phyloP scores from a whole-genome alignment of 371 early-diverging fungal genomes.

The Mortierella sp. region DNA sequence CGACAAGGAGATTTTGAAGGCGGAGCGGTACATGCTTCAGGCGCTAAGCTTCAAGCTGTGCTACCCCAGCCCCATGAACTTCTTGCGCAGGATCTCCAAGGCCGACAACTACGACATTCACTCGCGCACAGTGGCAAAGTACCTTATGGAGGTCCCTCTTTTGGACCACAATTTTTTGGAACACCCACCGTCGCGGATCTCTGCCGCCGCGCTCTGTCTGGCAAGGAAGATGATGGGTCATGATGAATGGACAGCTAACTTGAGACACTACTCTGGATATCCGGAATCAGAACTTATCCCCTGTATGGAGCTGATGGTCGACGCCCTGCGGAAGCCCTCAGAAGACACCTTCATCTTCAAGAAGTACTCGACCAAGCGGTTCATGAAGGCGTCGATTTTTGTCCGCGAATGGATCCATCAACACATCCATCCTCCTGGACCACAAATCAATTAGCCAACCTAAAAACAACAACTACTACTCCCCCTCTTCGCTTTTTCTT shows the following conservation, averaged over 20 bases:
- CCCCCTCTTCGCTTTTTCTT: background rate
- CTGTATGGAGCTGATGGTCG: slow-evolving; percentile 74
- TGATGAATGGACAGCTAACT: slow-evolving; percentile 82
- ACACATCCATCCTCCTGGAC: background rate
- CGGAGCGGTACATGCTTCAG: slow-evolving; percentile 92
- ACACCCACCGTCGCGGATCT: slow-evolving; percentile 83
- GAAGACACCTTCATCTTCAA: slow-evolving; percentile 75
- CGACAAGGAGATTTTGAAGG: slow-evolving; percentile 86
- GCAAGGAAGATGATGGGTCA: slow-evolving; percentile 89
- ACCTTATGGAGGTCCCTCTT: slow-evolving; percentile 95
- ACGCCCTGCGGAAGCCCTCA: slow-evolving; percentile 69
- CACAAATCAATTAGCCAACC: background rate
- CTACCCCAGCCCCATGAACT: slow-evolving; percentile 91
- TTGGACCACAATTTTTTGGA: slow-evolving; percentile 88
- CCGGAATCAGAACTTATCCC: slow-evolving; percentile 73
- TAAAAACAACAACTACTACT: background rate
- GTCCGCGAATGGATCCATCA: slow-evolving; percentile 67
- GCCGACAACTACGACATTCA: slow-evolving; percentile 90
- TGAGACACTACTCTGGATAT: slow-evolving; percentile 85
- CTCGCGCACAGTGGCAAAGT: slow-evolving; percentile 94
- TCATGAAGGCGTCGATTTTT: slow-evolving; percentile 84
- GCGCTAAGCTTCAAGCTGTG: slow-evolving; percentile 86
- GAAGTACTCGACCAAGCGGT: slow-evolving; percentile 85
- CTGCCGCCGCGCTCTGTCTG: slow-evolving; percentile 90
- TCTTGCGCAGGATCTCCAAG: slow-evolving; percentile 91